Conservation (phyloP, 306 rosid genomes). For the Lathyrus sativus region DNA sequence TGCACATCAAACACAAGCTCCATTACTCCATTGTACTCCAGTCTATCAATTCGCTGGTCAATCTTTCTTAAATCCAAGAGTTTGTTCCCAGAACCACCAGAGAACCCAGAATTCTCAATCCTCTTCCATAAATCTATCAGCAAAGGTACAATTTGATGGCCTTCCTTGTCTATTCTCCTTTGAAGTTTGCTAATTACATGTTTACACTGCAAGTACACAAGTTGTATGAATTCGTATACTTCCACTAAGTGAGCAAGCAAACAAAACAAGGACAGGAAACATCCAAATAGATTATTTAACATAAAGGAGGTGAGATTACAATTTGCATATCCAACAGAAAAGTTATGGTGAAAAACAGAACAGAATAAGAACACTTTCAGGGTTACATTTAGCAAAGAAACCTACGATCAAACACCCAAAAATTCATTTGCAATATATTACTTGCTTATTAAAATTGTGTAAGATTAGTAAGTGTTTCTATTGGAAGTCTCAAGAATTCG, state of each 20-base stretch:
- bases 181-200: slow-evolving; percentile 88
- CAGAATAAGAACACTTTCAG: slow-evolving; percentile 6
- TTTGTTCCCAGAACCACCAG: slow-evolving; percentile 62
- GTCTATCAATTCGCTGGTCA: slow-evolving; percentile 80
- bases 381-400: slow-evolving; percentile 19
- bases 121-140: slow-evolving; percentile 90
- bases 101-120: slow-evolving; percentile 63
- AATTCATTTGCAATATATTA: slow-evolving; percentile 6
- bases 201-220: slow-evolving; percentile 71
- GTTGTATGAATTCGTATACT: slow-evolving; percentile 37
- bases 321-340: slow-evolving; percentile 8
- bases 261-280: slow-evolving; percentile 25
- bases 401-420: slow-evolving; percentile 25
- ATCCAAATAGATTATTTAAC: slow-evolving; percentile 18
- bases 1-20: slow-evolving; percentile 91
- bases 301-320: slow-evolving; percentile 5
- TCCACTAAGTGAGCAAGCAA: slow-evolving; percentile 12
- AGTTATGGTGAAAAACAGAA: slow-evolving; percentile 13
- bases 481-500: not conserved
- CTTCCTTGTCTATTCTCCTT: slow-evolving; percentile 86
- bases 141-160: slow-evolving; percentile 84
- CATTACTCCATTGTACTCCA: slow-evolving; percentile 81
- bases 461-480: slow-evolving; percentile 23
- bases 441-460: slow-evolving; percentile 6
- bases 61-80: slow-evolving; percentile 78